Evolutionary conservation across 345 rosid genomes (phyloP).

Genomic region (Citrus medica): DNA sequence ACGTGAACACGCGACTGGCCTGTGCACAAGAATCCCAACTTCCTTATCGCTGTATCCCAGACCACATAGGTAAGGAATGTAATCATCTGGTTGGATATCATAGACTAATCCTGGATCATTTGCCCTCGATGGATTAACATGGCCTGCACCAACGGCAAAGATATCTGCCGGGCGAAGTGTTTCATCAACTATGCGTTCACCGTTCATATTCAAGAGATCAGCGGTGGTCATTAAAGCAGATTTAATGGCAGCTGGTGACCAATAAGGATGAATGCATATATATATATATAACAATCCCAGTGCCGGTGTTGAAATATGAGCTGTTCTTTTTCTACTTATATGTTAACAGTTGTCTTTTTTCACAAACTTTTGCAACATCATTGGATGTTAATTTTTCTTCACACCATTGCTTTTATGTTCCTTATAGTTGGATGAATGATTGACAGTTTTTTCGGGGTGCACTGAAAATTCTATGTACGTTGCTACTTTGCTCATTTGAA

Average conservation of each 20-base stretch:
- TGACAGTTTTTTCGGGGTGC: no score
- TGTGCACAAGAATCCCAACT: constrained; percentile 11
- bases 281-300: no score
- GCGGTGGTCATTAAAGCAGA: constrained; percentile 52
- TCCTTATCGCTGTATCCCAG: constrained; percentile 32
- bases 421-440: no score
- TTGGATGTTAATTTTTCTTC: no score
- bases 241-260: constrained; percentile 47
- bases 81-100: constrained; percentile 43
- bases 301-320: no score
- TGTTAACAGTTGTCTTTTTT: no score
- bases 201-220: constrained; percentile 22
- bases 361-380: no score
- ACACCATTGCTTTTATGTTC: no score
- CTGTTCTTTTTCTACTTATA: no score
- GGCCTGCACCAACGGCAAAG: constrained; percentile 63
- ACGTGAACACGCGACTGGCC: constrained; percentile 21
- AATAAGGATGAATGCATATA: constrained; percentile 25
- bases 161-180: constrained; percentile 41
- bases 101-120: constrained; percentile 57
- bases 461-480: no score
- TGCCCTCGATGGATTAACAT: constrained; percentile 55
- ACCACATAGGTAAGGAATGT: constrained; percentile 44
- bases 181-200: constrained; percentile 40
- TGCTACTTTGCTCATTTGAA: no score